These are phyloP conservation scores for Chrysophaeum taylorii DNA, from an alignment of 352 stramenopile species.

Conservation along the genomic window DNA sequence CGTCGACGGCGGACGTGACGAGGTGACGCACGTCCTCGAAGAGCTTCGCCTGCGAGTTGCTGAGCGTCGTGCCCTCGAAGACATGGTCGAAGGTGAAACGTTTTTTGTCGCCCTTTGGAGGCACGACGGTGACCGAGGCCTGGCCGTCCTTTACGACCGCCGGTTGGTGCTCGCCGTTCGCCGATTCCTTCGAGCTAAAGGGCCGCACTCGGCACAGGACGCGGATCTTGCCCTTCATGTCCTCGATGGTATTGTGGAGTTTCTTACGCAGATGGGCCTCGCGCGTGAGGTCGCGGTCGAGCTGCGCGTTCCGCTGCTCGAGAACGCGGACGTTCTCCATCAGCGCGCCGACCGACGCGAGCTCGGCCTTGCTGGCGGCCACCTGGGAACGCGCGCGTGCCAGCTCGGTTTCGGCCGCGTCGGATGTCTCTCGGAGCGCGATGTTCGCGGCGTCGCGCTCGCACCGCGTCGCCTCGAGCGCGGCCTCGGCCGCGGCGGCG, in stretches of 20 bases:
- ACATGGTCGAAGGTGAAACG: slow-evolving; percentile 42
- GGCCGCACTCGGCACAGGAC: slow-evolving; percentile 36
- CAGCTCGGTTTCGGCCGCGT: neutral
- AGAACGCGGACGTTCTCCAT: neutral
- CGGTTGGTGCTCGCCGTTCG: slow-evolving; percentile 15
- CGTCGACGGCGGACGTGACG: slow-evolving; percentile 48
- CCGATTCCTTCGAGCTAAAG: slow-evolving; percentile 28
- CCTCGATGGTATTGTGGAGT: slow-evolving; percentile 40
- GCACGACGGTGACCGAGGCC: slow-evolving; percentile 25
- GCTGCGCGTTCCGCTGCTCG: neutral
- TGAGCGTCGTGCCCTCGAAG: slow-evolving; percentile 29
- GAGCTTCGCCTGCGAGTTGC: slow-evolving; percentile 47
- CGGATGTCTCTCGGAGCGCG: too few species aligned
- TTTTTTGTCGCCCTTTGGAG: slow-evolving; percentile 21
- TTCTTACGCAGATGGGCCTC: slow-evolving; percentile 20
- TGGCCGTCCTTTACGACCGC: slow-evolving; percentile 27
- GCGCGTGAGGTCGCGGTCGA: neutral
- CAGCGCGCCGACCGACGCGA: neutral
- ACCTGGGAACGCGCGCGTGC: neutral
- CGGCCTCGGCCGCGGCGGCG: neutral
- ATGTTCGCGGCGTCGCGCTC: neutral
- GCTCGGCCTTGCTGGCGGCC: too few species aligned
- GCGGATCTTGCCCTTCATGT: slow-evolving; percentile 45
- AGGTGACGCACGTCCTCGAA: slow-evolving; percentile 54
- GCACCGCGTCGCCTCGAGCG: neutral